These are phyloP conservation scores for Penicillium sp. DNA, from an alignment of 2,329 filamentous ascomycete genomes.

Conservation along the genomic window DNA sequence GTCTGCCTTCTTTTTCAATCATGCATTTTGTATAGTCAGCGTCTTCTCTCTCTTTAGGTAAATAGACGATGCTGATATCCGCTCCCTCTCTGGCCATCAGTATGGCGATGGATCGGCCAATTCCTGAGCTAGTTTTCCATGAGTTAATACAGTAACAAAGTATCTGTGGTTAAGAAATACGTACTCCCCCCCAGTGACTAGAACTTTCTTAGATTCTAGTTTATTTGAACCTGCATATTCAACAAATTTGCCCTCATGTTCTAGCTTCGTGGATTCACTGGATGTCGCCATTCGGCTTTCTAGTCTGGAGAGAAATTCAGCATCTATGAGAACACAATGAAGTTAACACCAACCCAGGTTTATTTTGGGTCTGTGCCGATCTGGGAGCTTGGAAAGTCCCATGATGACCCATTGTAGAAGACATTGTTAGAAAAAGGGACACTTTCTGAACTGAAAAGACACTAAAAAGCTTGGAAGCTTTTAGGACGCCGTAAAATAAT, in stretches of 20 bases:
- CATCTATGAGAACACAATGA: neutral
- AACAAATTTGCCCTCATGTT: slow-evolving; percentile 28
- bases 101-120: slow-evolving; percentile 18
- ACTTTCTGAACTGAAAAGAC: too few relatives aligned
- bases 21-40: slow-evolving; percentile 11
- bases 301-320: slow-evolving; percentile 3
- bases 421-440: slow-evolving; percentile 11
- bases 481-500: too few relatives aligned
- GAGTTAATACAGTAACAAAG: slow-evolving; percentile 34
- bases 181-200: slow-evolving; percentile 63
- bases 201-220: slow-evolving; percentile 54
- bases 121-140: slow-evolving; percentile 29
- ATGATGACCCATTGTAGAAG: slow-evolving; percentile 29
- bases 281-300: slow-evolving; percentile 30
- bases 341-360: slow-evolving; percentile 29
- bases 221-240: slow-evolving; percentile 54
- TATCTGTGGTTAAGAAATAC: slow-evolving; percentile 21
- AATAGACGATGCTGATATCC: slow-evolving; percentile 17
- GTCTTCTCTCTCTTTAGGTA: slow-evolving; percentile 15
- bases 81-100: slow-evolving; percentile 22
- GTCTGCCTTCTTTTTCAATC: slow-evolving; percentile 11
- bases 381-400: slow-evolving; percentile 30
- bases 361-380: slow-evolving; percentile 28
- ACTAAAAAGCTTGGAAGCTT: neutral
- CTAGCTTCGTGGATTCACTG: slow-evolving; percentile 41